phyloP scores from a whole-genome alignment of 768 basidiomycete genomes.

The Pulveroboletus sp. region DNA sequence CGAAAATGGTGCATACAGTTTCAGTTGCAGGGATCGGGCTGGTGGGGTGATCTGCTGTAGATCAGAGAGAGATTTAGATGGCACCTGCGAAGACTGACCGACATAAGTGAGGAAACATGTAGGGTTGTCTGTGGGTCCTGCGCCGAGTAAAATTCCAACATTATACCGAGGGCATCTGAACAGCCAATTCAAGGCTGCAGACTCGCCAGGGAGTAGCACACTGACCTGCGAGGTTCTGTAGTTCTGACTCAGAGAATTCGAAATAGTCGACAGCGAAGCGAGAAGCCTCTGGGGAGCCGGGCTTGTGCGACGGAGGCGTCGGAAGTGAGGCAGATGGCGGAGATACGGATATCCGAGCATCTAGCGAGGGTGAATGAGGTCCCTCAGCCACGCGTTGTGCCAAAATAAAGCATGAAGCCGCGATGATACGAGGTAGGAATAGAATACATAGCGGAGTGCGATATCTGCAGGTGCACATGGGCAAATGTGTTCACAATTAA shows the following conservation, averaged over 20 bases:
- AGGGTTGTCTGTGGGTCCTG: slow-evolving; percentile 51
- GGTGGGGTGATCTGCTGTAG: slow-evolving; percentile 47
- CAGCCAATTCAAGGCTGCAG: slow-evolving; percentile 1
- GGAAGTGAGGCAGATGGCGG: slow-evolving; percentile 73
- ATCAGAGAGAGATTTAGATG: slow-evolving; percentile 4
- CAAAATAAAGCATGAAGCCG: slow-evolving; percentile 72
- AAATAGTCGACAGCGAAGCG: slow-evolving; percentile 67
- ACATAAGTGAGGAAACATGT: slow-evolving; percentile 46
- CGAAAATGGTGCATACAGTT: slow-evolving; percentile 38
- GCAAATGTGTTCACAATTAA: slow-evolving; percentile 1
- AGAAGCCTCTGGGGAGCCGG: slow-evolving; percentile 64
- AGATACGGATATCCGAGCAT: slow-evolving; percentile 66
- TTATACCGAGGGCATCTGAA: slow-evolving; percentile 57
- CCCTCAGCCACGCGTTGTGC: slow-evolving; percentile 71
- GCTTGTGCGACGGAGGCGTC: slow-evolving; percentile 75
- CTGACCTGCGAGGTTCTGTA: slow-evolving; percentile 58
- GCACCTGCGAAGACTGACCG: slow-evolving; percentile 37
- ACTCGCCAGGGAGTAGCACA: not conserved
- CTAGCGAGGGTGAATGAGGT: slow-evolving; percentile 66
- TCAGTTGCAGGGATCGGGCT: slow-evolving; percentile 31
- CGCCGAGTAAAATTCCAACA: slow-evolving; percentile 68
- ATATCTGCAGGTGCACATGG: slow-evolving; percentile 43
- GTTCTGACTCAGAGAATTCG: slow-evolving; percentile 54
- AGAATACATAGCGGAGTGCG: slow-evolving; percentile 75
- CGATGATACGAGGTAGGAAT: slow-evolving; percentile 64